Evolutionary conservation across 1,139 yeast species (phyloP).

Genomic region (Pichia sp.): DNA sequence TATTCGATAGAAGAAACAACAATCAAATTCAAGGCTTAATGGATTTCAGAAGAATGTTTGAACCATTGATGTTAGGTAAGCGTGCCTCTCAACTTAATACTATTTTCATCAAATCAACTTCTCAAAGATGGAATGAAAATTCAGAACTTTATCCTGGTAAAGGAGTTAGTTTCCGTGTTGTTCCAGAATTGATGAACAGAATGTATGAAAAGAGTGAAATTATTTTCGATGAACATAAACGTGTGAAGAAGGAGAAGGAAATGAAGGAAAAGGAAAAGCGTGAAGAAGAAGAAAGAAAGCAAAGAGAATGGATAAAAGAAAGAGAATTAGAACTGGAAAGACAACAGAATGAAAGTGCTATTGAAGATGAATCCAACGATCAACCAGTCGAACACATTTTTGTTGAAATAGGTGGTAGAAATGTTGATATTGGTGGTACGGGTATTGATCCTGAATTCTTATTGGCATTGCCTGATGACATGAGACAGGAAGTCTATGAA

Average conservation of each 20-base stretch:
- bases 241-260: slow-evolving; percentile 35
- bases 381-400: slow-evolving; percentile 51
- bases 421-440: slow-evolving; percentile 76
- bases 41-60: slow-evolving; percentile 21
- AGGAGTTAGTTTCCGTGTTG: slow-evolving; percentile 39
- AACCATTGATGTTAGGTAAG: slow-evolving; percentile 18
- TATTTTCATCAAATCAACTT: slow-evolving; percentile 49
- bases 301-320: slow-evolving; percentile 26
- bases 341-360: slow-evolving; percentile 29
- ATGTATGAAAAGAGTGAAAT: slow-evolving; percentile 50
- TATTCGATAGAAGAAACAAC: slow-evolving; percentile 27
- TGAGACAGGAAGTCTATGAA: slow-evolving; percentile 89
- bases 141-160: slow-evolving; percentile 43
- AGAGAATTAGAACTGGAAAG: slow-evolving; percentile 17
- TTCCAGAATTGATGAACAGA: slow-evolving; percentile 50
- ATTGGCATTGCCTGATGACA: slow-evolving; percentile 88
- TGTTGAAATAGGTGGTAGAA: slow-evolving; percentile 75
- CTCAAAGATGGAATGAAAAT: slow-evolving; percentile 70
- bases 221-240: slow-evolving; percentile 37
- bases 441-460: slow-evolving; percentile 92
- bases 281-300: slow-evolving; percentile 30
- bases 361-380: slow-evolving; percentile 3
- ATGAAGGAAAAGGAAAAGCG: slow-evolving; percentile 33
- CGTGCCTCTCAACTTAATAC: slow-evolving; percentile 22
- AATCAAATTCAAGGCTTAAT: slow-evolving; percentile 10